phyloP scores from a whole-genome alignment of 2,329 filamentous ascomycete species.

The Didymella pomorum region DNA sequence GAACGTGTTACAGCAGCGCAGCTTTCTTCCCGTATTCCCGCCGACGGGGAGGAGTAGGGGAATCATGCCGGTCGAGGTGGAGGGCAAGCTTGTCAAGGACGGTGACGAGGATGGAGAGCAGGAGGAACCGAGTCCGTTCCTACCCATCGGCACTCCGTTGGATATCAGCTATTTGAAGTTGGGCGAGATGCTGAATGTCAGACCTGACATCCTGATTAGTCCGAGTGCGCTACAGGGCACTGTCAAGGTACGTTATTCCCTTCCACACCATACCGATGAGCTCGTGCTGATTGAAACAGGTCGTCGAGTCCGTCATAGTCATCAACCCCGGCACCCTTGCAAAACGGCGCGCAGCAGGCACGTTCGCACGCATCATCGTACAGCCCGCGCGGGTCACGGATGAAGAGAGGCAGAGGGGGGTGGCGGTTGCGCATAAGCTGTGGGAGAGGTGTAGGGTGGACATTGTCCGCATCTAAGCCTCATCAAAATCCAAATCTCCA shows the following conservation, averaged over 20 bases:
- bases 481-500: too few species aligned
- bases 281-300: slow-evolving; percentile 60
- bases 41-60: slow-evolving; percentile 74
- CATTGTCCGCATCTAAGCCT: too few species aligned
- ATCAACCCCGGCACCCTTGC: slow-evolving; percentile 91
- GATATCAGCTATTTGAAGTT: slow-evolving; percentile 87
- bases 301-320: slow-evolving; percentile 86
- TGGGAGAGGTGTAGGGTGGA: slow-evolving; percentile 88
- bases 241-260: slow-evolving; percentile 71
- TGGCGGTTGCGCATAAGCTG: slow-evolving; percentile 73
- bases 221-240: slow-evolving; percentile 87
- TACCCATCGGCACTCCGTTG: slow-evolving; percentile 72
- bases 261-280: not conserved
- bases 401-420: slow-evolving; percentile 63
- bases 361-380: slow-evolving; percentile 81
- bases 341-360: slow-evolving; percentile 84
- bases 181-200: slow-evolving; percentile 86
- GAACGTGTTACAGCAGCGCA: slow-evolving; percentile 86
- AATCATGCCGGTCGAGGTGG: slow-evolving; percentile 54
- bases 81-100: slow-evolving; percentile 56
- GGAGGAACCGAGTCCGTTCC: slow-evolving; percentile 53
- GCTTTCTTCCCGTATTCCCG: slow-evolving; percentile 90
- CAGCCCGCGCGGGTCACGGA: slow-evolving; percentile 69
- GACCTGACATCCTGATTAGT: slow-evolving; percentile 83
- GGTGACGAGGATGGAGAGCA: slow-evolving; percentile 61